Conservation (phyloP, 1,284 basidiomycete species). For the Rhodotorula sp. region DNA sequence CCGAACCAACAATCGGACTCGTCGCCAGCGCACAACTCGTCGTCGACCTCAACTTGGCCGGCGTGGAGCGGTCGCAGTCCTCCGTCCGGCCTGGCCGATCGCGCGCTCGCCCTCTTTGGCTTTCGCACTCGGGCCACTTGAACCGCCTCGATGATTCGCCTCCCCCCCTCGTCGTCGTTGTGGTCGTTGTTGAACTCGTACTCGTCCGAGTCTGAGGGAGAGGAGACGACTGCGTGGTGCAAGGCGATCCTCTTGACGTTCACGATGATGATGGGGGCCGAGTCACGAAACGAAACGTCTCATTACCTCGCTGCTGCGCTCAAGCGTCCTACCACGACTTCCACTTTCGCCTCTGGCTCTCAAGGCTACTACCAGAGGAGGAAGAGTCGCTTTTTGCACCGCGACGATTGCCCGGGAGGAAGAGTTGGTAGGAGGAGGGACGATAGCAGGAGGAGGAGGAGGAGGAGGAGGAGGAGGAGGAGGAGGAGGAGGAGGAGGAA, state of each 20-base stretch:
- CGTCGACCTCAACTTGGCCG: slow-evolving; percentile 40
- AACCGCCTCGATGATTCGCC: slow-evolving; percentile 28
- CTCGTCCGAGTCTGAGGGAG: neutral
- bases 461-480: neutral
- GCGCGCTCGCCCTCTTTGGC: slow-evolving; percentile 44
- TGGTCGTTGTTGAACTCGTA: neutral
- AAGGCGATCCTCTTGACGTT: slow-evolving; percentile 34
- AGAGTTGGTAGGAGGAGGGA: neutral
- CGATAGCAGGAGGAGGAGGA: neutral
- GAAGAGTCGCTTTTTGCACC: too few species aligned
- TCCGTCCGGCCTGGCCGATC: slow-evolving; percentile 44
- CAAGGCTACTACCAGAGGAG: too few species aligned
- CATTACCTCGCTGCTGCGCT: slow-evolving; percentile 32
- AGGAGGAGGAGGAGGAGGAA: slow-evolving; percentile 32
- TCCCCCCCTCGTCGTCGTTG: neutral
- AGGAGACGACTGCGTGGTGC: slow-evolving; percentile 5
- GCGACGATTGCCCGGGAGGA: slow-evolving; percentile 3
- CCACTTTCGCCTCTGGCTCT: too few species aligned
- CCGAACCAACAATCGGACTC: slow-evolving; percentile 19
- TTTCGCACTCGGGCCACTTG: slow-evolving; percentile 43
- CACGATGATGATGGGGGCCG: slow-evolving; percentile 5
- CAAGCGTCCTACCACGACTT: too few species aligned
- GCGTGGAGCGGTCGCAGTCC: slow-evolving; percentile 33
- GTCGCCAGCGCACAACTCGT: slow-evolving; percentile 32
- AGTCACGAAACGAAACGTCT: slow-evolving; percentile 38